A percentile compares a stretch with the other conserved stretches of the same genome.
Evolutionary conservation across 1,139 yeast species (phyloP).

Genomic region (Taphrina flavorubra): DNA sequence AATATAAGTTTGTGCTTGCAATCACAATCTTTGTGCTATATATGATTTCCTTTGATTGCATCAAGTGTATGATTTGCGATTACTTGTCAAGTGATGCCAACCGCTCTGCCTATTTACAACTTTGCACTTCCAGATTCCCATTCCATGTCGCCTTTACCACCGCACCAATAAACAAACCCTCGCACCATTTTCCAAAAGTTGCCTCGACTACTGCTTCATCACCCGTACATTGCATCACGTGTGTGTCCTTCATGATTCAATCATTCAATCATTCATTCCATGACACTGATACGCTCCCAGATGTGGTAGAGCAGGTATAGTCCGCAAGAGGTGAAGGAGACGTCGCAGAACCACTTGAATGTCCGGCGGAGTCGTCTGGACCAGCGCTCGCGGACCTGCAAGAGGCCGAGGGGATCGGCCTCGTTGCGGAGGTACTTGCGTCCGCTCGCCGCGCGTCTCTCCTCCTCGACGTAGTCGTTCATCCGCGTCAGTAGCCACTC

Average conservation of each 20-base stretch:
- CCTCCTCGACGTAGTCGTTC: conserved; percentile 4
- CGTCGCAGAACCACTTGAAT: conserved; percentile 25
- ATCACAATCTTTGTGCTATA: too few species aligned
- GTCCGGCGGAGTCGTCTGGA: conserved; percentile 8
- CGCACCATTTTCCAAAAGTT: neutral
- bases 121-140: too few species aligned
- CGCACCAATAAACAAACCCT: too few species aligned
- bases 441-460: conserved; percentile 9
- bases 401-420: conserved; percentile 23
- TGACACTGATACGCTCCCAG: conserved; percentile 9
- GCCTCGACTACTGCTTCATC: neutral
- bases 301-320: conserved; percentile 15
- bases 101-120: conserved; percentile 1
- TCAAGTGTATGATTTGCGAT: too few species aligned
- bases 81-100: neutral
- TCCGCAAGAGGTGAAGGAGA: conserved; percentile 15
- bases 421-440: conserved; percentile 13
- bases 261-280: conserved; percentile 2
- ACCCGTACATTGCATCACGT: neutral
- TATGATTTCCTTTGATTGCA: neutral
- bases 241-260: neutral
- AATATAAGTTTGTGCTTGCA: neutral
- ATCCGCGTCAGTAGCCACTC: conserved; percentile 26
- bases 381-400: conserved; percentile 17
- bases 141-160: too few species aligned